Conservation (phyloP, 202 grass and related monocot species). For the Elaeis oleifera region DNA sequence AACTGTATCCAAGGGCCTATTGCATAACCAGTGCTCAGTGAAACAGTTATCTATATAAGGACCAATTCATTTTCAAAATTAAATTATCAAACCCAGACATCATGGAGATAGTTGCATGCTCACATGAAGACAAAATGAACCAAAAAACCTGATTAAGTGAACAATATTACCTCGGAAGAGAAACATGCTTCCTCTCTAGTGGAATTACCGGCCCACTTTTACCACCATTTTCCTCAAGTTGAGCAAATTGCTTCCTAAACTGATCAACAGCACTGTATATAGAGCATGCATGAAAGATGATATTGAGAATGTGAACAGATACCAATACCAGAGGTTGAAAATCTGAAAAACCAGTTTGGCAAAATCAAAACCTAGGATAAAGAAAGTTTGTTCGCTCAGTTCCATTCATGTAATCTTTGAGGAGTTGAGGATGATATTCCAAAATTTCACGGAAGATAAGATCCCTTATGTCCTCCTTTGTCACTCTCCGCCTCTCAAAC, state of each 20-base stretch:
- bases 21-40: no score
- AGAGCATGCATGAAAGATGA: slow-evolving; percentile 2
- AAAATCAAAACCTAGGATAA: slow-evolving; percentile 38
- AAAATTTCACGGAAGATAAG: slow-evolving; percentile 56
- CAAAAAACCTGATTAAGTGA: no score
- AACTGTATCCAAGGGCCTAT: no score
- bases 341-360: slow-evolving; percentile 4
- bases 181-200: slow-evolving; percentile 47
- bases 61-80: no score
- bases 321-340: neutral
- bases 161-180: slow-evolving; percentile 40
- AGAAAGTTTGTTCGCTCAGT: slow-evolving; percentile 32
- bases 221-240: slow-evolving; percentile 40
- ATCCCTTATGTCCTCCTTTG: slow-evolving; percentile 53
- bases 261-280: slow-evolving; percentile 32
- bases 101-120: no score
- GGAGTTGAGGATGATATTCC: slow-evolving; percentile 52
- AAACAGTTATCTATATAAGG: no score
- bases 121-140: no score
- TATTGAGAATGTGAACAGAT: neutral
- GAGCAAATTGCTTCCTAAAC: slow-evolving; percentile 43
- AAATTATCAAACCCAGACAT: no score
- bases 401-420: slow-evolving; percentile 37
- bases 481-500: slow-evolving; percentile 48
- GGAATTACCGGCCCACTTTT: slow-evolving; percentile 30